These are phyloP conservation scores for Mycena belliarum DNA, from an alignment of 768 basidiomycete genomes.

Conservation along the genomic window DNA sequence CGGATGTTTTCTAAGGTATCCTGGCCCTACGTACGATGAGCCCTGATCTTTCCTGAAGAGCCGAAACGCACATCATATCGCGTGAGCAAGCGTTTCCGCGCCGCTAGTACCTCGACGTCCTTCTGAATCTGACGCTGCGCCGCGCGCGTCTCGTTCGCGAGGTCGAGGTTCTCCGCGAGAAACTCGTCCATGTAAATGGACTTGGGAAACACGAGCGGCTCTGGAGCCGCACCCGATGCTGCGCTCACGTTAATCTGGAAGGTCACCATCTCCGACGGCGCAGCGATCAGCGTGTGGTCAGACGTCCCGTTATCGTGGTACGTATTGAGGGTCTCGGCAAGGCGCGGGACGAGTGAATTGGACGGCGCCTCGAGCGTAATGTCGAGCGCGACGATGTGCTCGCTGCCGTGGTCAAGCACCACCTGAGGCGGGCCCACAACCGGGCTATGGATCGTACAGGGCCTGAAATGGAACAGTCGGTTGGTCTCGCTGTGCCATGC, in stretches of 20 bases:
- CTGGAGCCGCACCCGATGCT: constrained; percentile 17
- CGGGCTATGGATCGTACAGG: constrained; percentile 28
- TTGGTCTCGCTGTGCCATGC: not conserved
- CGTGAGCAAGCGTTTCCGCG: constrained; percentile 49
- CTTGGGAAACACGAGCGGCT: constrained; percentile 62
- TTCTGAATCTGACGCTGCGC: constrained; percentile 42
- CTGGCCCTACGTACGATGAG: constrained; percentile 43
- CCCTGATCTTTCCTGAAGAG: not conserved
- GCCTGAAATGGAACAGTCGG: constrained; percentile 15
- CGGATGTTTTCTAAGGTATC: constrained; percentile 65
- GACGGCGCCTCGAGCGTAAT: constrained; percentile 38
- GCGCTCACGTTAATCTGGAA: constrained; percentile 44
- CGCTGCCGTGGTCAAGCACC: constrained; percentile 31
- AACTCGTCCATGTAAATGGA: constrained; percentile 75
- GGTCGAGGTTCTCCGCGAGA: constrained; percentile 54
- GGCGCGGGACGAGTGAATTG: constrained; percentile 61
- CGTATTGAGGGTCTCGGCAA: constrained; percentile 42
- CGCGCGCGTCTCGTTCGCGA: constrained; percentile 39
- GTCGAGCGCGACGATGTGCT: constrained; percentile 55
- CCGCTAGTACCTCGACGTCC: constrained; percentile 49
- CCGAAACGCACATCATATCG: constrained; percentile 51
- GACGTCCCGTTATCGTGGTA: constrained; percentile 32
- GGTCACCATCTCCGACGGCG: constrained; percentile 62
- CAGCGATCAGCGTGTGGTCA: constrained; percentile 57
- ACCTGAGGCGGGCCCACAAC: constrained; percentile 22